A percentile compares a stretch with the other conserved stretches of the same genome.
phyloP scores from a whole-genome alignment of 371 early-diverging fungal genomes.

The Saksenaea oblongispora region DNA sequence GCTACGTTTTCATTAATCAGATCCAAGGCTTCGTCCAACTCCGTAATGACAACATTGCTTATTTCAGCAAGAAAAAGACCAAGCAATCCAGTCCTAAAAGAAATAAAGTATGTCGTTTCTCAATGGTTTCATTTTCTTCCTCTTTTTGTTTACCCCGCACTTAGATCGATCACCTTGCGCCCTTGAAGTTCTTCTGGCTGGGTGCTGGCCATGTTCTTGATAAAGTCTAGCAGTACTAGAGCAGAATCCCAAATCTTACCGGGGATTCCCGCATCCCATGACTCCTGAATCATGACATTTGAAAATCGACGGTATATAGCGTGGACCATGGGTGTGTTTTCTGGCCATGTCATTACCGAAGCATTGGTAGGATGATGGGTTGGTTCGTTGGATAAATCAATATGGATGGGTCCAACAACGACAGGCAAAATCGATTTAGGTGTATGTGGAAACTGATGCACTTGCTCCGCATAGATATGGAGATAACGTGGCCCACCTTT shows the following conservation, averaged over 20 bases:
- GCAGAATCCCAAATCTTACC: conserved; percentile 73
- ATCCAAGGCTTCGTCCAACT: conserved; percentile 52
- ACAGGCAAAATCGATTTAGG: conserved; percentile 32
- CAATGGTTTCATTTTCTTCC: background rate
- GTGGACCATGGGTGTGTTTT: conserved; percentile 27
- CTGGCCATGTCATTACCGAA: conserved; percentile 35
- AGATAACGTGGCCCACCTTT: conserved; percentile 17
- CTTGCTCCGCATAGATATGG: conserved; percentile 5
- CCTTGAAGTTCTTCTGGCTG: conserved; percentile 33
- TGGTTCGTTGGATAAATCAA: conserved; percentile 8
- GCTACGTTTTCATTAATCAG: conserved; percentile 45
- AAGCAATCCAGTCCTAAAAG: conserved; percentile 53
- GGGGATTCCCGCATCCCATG: conserved; percentile 60
- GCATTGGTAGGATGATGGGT: conserved; percentile 1
- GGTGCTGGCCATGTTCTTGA: conserved; percentile 27
- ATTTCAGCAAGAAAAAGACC: conserved; percentile 51
- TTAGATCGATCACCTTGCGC: conserved; percentile 55
- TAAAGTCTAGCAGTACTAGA: conserved; percentile 47
- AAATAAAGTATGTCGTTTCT: background rate
- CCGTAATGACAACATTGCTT: conserved; percentile 50
- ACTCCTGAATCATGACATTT: conserved; percentile 51
- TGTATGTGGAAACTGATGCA: conserved; percentile 18
- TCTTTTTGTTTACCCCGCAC: conserved; percentile 47
- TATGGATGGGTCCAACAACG: conserved; percentile 46
- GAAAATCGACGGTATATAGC: conserved; percentile 39